Evolutionary conservation across 306 rosid species (phyloP).

Genomic region (Hippophae gyantsensis): DNA sequence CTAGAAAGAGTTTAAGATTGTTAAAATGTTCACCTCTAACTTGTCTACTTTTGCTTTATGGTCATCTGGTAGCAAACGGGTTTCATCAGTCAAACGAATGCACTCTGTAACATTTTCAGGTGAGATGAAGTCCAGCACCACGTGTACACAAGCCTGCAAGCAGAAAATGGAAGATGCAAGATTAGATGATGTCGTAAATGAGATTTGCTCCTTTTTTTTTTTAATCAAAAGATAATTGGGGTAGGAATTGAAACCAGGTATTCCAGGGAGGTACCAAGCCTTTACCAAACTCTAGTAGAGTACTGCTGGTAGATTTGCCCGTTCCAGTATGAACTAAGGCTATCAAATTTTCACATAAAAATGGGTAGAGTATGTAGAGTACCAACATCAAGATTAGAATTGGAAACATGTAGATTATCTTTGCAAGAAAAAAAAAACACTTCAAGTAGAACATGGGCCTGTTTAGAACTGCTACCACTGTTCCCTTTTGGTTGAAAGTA

Average conservation of each 20-base stretch:
- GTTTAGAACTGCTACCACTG: too few species aligned
- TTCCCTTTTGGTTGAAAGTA: too few species aligned
- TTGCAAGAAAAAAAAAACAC: too few species aligned
- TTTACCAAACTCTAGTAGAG: too few species aligned
- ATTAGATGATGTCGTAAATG: not conserved
- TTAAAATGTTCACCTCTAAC: constrained; percentile 49
- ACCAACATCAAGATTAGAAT: too few species aligned
- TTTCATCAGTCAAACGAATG: constrained; percentile 62
- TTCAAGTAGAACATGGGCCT: too few species aligned
- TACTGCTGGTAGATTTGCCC: too few species aligned
- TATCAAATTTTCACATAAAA: too few species aligned
- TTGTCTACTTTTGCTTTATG: constrained; percentile 69
- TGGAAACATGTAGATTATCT: too few species aligned
- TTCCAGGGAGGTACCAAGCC: not conserved
- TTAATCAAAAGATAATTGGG: not conserved
- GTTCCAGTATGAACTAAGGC: too few species aligned
- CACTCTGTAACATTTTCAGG: constrained; percentile 74
- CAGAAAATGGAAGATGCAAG: constrained; percentile 7
- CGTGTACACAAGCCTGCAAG: constrained; percentile 80
- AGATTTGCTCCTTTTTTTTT: not conserved
- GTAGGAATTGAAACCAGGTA: not conserved
- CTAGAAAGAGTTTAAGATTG: not conserved
- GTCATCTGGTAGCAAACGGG: constrained; percentile 60
- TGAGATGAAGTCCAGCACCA: constrained; percentile 76
- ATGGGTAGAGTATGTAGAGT: too few species aligned